A percentile compares a stretch with the other conserved stretches of the same genome.
phyloP scores from a whole-genome alignment of 2,329 filamentous ascomycete species.

The Cladosporium sp. region DNA sequence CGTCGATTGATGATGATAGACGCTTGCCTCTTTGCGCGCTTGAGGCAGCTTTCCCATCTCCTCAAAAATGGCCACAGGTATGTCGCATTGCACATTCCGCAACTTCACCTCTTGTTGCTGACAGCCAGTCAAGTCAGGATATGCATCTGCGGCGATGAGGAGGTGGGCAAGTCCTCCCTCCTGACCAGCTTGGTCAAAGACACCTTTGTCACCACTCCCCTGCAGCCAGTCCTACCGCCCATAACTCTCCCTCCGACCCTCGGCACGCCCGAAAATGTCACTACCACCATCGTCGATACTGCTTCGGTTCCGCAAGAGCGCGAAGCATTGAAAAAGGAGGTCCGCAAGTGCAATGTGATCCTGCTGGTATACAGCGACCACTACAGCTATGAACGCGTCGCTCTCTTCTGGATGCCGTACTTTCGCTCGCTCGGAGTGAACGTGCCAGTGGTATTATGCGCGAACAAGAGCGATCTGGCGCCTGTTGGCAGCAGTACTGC shows the following conservation, averaged over 20 bases:
- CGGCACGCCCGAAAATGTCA: conserved; percentile 92
- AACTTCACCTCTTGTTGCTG: neutral
- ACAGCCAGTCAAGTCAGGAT: conserved; percentile 63
- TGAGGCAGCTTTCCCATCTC: too few relatives aligned
- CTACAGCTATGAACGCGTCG: conserved; percentile 97
- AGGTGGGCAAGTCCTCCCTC: conserved; percentile 82
- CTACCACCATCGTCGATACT: conserved; percentile 95
- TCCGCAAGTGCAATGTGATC: conserved; percentile 95
- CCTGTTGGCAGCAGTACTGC: conserved; percentile 63
- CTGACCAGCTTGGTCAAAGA: conserved; percentile 81
- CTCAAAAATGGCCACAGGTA: conserved; percentile 1
- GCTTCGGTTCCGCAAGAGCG: conserved; percentile 92
- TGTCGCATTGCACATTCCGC: neutral
- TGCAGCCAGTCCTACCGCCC: conserved; percentile 88
- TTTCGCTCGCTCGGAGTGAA: conserved; percentile 98
- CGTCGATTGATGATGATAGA: too few relatives aligned
- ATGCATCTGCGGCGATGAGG: conserved; percentile 94
- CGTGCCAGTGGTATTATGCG: conserved; percentile 91
- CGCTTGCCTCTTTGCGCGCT: too few relatives aligned
- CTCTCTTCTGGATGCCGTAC: conserved; percentile 97
- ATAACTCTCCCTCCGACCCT: conserved; percentile 93
- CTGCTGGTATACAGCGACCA: conserved; percentile 96
- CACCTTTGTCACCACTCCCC: conserved; percentile 92
- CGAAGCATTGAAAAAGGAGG: conserved; percentile 84
- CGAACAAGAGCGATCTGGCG: conserved; percentile 92